These are phyloP conservation scores for Cryptomeria japonica DNA, from an alignment of 75 land plant species.

Conservation along the genomic window DNA sequence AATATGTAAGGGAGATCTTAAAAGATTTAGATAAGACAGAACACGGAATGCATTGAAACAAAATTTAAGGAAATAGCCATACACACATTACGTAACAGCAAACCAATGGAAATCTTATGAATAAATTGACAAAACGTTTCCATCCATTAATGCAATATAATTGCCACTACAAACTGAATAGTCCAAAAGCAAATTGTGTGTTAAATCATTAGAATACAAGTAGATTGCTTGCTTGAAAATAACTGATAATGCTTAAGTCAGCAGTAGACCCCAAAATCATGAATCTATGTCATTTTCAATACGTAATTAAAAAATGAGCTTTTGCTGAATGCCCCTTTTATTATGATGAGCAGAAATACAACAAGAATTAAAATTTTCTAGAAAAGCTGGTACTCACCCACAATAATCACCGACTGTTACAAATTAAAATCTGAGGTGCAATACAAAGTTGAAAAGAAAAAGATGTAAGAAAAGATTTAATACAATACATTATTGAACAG, in stretches of 20 bases:
- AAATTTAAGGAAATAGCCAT: background rate
- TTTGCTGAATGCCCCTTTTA: background rate
- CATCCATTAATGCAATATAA: background rate
- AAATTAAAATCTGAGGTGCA: background rate
- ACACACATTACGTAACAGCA: background rate
- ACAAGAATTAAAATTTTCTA: background rate
- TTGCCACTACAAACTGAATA: background rate
- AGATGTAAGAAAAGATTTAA: background rate
- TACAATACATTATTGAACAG: background rate
- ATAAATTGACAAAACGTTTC: background rate
- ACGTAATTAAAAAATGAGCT: background rate
- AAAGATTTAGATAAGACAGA: background rate
- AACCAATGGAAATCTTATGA: background rate
- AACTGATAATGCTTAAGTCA: background rate
- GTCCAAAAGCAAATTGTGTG: background rate
- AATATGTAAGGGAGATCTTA: background rate
- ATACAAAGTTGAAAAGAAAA: background rate
- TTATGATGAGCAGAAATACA: background rate
- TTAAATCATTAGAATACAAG: background rate
- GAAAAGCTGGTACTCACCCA: background rate
- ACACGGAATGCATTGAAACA: background rate
- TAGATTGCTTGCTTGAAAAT: background rate
- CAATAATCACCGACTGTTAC: background rate
- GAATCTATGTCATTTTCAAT: background rate
- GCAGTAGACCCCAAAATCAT: background rate